Evolutionary conservation across 441 rosid genomes (phyloP).

Genomic region (Populus hybrid): DNA sequence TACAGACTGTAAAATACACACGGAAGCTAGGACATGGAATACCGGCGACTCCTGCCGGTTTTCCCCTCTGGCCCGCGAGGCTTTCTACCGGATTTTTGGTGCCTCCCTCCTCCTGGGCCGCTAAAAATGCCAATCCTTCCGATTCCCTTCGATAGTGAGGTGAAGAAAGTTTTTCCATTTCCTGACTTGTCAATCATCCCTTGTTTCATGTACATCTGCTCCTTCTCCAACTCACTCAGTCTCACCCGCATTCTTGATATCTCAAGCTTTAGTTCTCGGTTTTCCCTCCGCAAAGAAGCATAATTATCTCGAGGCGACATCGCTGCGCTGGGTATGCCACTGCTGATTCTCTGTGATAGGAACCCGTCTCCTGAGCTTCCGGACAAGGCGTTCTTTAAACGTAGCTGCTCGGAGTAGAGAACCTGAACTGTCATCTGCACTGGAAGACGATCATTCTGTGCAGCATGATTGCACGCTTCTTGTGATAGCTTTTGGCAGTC

Average conservation of each 20-base stretch:
- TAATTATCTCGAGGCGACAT: slow-evolving; percentile 86
- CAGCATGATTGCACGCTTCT: slow-evolving; percentile 71
- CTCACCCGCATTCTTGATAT: slow-evolving; percentile 89
- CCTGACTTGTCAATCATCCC: slow-evolving; percentile 72
- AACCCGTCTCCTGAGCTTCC: slow-evolving; percentile 63
- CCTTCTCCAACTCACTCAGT: slow-evolving; percentile 81
- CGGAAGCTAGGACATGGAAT: slow-evolving; percentile 42
- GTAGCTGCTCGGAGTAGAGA: slow-evolving; percentile 63
- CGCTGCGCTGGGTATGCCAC: slow-evolving; percentile 66
- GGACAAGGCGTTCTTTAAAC: slow-evolving; percentile 59
- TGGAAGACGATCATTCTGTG: slow-evolving; percentile 70
- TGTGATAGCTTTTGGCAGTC: slow-evolving; percentile 74
- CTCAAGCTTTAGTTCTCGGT: slow-evolving; percentile 83
- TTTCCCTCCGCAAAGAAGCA: slow-evolving; percentile 81
- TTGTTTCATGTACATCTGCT: slow-evolving; percentile 71
- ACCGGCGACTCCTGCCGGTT: slow-evolving; percentile 45
- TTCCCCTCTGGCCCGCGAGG: slow-evolving; percentile 52
- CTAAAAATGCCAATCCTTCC: slow-evolving; percentile 63
- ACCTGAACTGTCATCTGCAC: slow-evolving; percentile 57
- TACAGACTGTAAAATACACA: background rate
- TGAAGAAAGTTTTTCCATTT: slow-evolving; percentile 63
- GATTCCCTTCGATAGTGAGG: slow-evolving; percentile 74
- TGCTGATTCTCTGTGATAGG: slow-evolving; percentile 62
- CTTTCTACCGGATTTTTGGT: slow-evolving; percentile 50
- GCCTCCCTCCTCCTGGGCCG: slow-evolving; percentile 45